phyloP scores from a whole-genome alignment of 805 yeast species.

The Saccharomycopsis amapae region DNA sequence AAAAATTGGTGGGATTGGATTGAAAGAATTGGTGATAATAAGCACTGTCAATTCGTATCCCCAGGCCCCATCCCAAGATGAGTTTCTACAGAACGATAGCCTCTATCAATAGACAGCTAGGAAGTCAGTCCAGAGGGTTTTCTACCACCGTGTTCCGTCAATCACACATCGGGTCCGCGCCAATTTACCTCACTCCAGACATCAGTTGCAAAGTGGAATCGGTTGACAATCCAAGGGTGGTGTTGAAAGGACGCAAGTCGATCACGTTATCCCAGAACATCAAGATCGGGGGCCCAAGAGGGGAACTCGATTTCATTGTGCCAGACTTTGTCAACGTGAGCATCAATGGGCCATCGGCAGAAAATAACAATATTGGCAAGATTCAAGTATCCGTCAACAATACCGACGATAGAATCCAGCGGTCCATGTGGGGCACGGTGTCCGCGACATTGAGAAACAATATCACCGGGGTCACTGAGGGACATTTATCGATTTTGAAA shows the following conservation, averaged over 20 bases:
- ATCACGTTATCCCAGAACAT: conserved; percentile 57
- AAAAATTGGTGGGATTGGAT: no score
- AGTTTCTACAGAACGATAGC: no score
- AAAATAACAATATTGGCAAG: conserved; percentile 28
- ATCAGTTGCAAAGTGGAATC: conserved; percentile 43
- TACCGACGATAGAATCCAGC: conserved; percentile 55
- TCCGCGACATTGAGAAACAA: conserved; percentile 73
- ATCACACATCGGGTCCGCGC: conserved; percentile 77
- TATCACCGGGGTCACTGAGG: conserved; percentile 84
- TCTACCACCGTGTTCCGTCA: conserved; percentile 27
- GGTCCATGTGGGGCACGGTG: conserved; percentile 92
- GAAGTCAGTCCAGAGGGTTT: conserved; percentile 23
- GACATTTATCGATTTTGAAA: conserved; percentile 79
- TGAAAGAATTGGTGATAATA: no score
- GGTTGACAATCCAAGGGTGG: conserved; percentile 48
- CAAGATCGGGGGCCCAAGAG: conserved; percentile 51
- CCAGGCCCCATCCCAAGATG: no score
- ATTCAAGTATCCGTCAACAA: conserved; percentile 53
- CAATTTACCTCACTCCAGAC: conserved; percentile 60
- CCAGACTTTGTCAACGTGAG: conserved; percentile 26
- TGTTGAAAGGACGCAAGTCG: conserved; percentile 59
- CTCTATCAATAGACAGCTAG: no score
- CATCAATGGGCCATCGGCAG: conserved; percentile 69
- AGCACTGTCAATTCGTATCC: no score
- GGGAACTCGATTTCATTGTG: conserved; percentile 20